Percentiles rank a stretch among this genome's conserved stretches.
These are phyloP conservation scores for Hemisphaericaspora nanyangensis DNA, from an alignment of 805 yeast genomes.

Conservation along the genomic window DNA sequence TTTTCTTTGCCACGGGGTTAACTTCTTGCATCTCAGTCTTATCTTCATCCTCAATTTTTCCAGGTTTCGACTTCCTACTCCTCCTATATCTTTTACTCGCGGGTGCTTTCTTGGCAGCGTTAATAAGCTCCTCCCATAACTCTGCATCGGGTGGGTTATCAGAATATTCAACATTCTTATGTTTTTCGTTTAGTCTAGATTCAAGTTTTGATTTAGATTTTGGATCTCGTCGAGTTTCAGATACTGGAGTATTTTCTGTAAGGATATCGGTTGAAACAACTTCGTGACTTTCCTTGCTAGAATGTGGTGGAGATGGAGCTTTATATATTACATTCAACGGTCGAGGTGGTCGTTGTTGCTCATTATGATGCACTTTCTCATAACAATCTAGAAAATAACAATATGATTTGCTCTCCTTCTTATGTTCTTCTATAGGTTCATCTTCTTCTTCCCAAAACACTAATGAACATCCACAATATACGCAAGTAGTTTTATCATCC, in stretches of 20 bases:
- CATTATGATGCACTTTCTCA: no score
- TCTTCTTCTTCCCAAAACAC: slow-evolving; percentile 60
- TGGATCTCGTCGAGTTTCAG: slow-evolving; percentile 2
- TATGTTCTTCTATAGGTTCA: slow-evolving; percentile 59
- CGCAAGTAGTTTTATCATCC: slow-evolving; percentile 33
- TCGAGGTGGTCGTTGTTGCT: no score
- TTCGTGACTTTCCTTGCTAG: no score
- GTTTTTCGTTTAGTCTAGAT: slow-evolving; percentile 5
- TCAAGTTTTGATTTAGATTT: slow-evolving; percentile 1
- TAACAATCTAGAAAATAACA: slow-evolving; percentile 26
- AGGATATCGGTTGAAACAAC: no score
- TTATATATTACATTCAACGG: no score
- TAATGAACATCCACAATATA: slow-evolving; percentile 22
- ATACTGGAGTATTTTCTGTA: not conserved
- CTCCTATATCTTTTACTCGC: not conserved
- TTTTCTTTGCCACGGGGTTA: no score
- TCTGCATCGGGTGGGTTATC: slow-evolving; percentile 18
- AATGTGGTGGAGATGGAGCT: no score
- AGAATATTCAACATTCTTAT: slow-evolving; percentile 23
- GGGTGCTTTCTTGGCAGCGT: slow-evolving; percentile 4
- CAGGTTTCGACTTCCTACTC: not conserved
- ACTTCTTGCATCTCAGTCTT: no score
- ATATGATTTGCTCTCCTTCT: slow-evolving; percentile 14
- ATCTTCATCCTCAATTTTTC: not conserved
- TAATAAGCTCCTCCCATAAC: slow-evolving; percentile 10